phyloP scores from a whole-genome alignment of 257 asterid genomes.

The Cordia subcordata region DNA sequence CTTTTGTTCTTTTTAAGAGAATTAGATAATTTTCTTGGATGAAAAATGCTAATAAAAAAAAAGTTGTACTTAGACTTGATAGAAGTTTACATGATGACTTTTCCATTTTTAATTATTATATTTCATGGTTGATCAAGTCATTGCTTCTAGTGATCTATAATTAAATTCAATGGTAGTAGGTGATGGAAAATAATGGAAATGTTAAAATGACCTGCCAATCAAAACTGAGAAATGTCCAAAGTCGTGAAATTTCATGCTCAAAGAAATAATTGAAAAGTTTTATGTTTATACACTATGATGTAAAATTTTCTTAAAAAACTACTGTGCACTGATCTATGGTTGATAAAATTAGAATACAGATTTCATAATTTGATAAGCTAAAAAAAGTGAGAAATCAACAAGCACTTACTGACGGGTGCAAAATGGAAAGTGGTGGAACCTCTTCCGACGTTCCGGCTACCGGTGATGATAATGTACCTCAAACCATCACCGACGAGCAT shows the following conservation, averaged over 20 bases:
- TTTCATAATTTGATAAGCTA: neutral
- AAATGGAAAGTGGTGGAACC: slow-evolving; percentile 84
- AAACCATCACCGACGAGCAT: slow-evolving; percentile 78
- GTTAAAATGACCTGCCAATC: neutral
- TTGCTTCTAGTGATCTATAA: slow-evolving; percentile 3
- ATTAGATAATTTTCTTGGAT: no score
- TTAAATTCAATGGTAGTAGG: neutral
- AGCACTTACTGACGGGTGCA: slow-evolving; percentile 61
- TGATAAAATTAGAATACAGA: no score
- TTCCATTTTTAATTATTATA: neutral
- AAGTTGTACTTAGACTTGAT: no score
- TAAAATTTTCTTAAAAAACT: no score
- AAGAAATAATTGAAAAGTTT: no score
- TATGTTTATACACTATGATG: no score
- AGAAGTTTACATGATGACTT: neutral
- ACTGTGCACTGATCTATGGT: no score
- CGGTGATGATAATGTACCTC: slow-evolving; percentile 56
- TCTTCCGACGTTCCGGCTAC: slow-evolving; percentile 68
- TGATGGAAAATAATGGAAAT: neutral
- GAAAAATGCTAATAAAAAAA: no score
- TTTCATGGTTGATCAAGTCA: no score
- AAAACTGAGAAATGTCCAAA: slow-evolving; percentile 14
- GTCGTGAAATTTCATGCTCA: no score
- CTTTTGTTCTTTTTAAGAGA: no score
- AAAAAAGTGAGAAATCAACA: neutral